A percentile compares a stretch with the other conserved stretches of the same genome.
Evolutionary conservation across 148 eudicot genomes (phyloP).

Genomic region (Rhododendron simsii): DNA sequence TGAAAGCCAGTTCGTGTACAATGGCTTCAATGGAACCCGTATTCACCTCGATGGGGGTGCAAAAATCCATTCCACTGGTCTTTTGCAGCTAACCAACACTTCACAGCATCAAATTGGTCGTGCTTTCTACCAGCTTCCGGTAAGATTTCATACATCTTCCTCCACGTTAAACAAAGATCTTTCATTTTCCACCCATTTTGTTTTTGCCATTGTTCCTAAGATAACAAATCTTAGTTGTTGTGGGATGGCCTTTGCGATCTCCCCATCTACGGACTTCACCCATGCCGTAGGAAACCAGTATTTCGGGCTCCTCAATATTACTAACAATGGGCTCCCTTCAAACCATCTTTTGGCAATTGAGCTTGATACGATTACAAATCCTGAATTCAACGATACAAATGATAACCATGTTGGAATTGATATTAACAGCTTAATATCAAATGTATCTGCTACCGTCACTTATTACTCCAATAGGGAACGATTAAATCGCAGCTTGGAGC

Average conservation of each 20-base stretch:
- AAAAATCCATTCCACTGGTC: conserved; percentile 15
- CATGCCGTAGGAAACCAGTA: conserved; percentile 3
- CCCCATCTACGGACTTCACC: conserved; percentile 11
- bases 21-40: conserved; percentile 16
- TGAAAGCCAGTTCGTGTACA: not conserved
- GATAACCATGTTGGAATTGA: not conserved
- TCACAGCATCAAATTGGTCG: not conserved
- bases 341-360: conserved; percentile 31
- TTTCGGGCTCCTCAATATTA: conserved; percentile 15
- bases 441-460: conserved; percentile 23
- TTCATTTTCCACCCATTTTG: conserved; percentile 1
- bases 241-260: conserved; percentile 23
- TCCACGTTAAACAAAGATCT: not conserved
- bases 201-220: not conserved
- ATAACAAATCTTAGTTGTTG: not conserved
- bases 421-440: conserved; percentile 10
- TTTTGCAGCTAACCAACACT: conserved; percentile 7
- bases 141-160: not conserved
- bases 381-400: not conserved
- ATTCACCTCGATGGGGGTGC: conserved; percentile 20
- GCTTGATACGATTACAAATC: conserved; percentile 23
- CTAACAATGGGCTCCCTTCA: not conserved
- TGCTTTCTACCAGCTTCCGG: conserved; percentile 20
- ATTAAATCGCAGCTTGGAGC: not conserved
- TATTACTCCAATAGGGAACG: conserved; percentile 9